These are phyloP conservation scores for Aristolochia fimbriata DNA, from an alignment of 164 flowering plant species.

Conservation along the genomic window DNA sequence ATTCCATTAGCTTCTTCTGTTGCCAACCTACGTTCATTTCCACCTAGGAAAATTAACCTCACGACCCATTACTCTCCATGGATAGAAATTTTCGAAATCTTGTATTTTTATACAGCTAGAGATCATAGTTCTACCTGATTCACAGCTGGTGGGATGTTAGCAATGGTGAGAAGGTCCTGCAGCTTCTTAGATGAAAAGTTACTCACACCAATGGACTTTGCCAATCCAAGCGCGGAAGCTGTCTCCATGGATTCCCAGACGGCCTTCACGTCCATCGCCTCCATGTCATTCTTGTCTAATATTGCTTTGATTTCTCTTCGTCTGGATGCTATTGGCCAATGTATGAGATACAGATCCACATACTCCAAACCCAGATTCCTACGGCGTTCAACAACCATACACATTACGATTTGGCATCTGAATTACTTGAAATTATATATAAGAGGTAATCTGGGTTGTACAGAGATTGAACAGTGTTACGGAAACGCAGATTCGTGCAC, in stretches of 20 bases:
- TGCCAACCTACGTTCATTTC: too few relatives aligned
- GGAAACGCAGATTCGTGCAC: too few relatives aligned
- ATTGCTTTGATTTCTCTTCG: not conserved
- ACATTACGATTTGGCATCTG: too few relatives aligned
- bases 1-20: too few relatives aligned
- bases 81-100: too few relatives aligned
- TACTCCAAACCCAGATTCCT: constrained; percentile 5
- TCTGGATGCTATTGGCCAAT: constrained; percentile 5
- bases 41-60: too few relatives aligned
- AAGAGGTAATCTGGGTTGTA: too few relatives aligned
- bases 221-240: constrained; percentile 7
- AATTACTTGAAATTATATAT: too few relatives aligned
- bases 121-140: constrained; percentile 7
- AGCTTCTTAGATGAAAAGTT: constrained; percentile 17
- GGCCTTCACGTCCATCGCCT: constrained; percentile 4
- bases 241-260: constrained; percentile 13
- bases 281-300: not conserved
- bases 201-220: constrained; percentile 13
- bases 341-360: constrained; percentile 11
- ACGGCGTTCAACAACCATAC: too few relatives aligned
- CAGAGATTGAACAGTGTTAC: too few relatives aligned
- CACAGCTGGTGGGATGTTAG: constrained; percentile 12
- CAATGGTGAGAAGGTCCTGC: not conserved
- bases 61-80: too few relatives aligned
- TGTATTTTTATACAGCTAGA: too few relatives aligned